Conservation (phyloP, 768 basidiomycete species). For the Collybiopsis confluens region DNA sequence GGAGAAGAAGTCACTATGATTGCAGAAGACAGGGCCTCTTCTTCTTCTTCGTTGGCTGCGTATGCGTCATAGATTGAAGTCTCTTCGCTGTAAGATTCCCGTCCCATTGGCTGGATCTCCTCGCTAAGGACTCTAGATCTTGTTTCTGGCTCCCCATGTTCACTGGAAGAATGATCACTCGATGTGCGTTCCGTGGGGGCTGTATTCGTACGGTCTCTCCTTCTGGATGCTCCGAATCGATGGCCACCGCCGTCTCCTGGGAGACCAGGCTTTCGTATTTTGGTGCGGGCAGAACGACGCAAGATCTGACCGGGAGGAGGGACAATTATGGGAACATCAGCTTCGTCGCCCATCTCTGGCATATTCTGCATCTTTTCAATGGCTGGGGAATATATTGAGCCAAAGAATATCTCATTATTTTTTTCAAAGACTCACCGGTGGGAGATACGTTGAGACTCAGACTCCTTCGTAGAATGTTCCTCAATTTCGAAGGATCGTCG, state of each 20-base stretch:
- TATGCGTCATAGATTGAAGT: constrained; percentile 84
- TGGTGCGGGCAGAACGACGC: constrained; percentile 88
- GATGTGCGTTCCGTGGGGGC: constrained; percentile 52
- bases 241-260: constrained; percentile 78
- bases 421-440: constrained; percentile 63
- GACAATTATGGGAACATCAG: constrained; percentile 87
- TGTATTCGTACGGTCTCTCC: constrained; percentile 22
- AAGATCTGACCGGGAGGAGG: constrained; percentile 87
- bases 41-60: constrained; percentile 52
- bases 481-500: constrained; percentile 77
- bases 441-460: constrained; percentile 84
- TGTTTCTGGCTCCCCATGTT: constrained; percentile 54
- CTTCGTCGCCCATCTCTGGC: constrained; percentile 69
- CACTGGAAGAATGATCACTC: constrained; percentile 68
- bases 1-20: constrained; percentile 28
- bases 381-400: constrained; percentile 32
- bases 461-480: constrained; percentile 77
- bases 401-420: constrained; percentile 18
- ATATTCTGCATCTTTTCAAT: constrained; percentile 67
- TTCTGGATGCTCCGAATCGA: constrained; percentile 61
- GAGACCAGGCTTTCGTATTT: constrained; percentile 83
- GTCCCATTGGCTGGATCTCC: constrained; percentile 40
- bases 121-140: constrained; percentile 43
- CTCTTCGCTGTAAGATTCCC: constrained; percentile 80
- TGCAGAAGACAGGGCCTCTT: constrained; percentile 31